phyloP scores from a whole-genome alignment of 2,329 filamentous ascomycete species.

The Akanthomyces uredinophilus region DNA sequence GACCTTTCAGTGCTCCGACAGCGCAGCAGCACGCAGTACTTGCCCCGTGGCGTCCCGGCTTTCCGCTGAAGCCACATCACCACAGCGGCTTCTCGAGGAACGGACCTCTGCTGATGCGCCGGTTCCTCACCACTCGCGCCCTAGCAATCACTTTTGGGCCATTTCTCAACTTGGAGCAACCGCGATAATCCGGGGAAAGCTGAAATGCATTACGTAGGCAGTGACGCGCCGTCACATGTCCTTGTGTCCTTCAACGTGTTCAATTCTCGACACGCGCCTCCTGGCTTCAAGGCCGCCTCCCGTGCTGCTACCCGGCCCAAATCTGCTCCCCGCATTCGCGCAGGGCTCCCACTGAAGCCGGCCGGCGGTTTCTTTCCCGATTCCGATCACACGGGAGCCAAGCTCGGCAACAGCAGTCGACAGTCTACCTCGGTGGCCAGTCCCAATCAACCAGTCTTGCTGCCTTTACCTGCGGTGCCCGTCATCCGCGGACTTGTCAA shows the following conservation, averaged over 20 bases:
- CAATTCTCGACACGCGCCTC: background rate
- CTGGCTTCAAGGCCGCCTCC: background rate
- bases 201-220: background rate
- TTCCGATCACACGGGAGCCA: constrained; percentile 13
- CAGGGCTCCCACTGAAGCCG: background rate
- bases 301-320: background rate
- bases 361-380: constrained; percentile 4
- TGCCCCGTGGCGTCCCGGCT: background rate
- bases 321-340: background rate
- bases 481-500: background rate
- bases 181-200: background rate
- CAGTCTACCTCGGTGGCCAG: background rate
- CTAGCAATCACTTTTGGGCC: background rate
- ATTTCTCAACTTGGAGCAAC: background rate
- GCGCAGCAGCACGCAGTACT: background rate
- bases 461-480: no score
- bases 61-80: constrained; percentile 1
- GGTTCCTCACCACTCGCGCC: background rate
- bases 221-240: background rate
- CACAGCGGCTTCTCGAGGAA: background rate
- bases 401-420: background rate
- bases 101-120: background rate
- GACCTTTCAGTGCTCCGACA: background rate
- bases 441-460: background rate
- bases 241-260: background rate